Evolutionary conservation across 139 green algal genomes (phyloP).

Genomic region (Coelastrella sp.): DNA sequence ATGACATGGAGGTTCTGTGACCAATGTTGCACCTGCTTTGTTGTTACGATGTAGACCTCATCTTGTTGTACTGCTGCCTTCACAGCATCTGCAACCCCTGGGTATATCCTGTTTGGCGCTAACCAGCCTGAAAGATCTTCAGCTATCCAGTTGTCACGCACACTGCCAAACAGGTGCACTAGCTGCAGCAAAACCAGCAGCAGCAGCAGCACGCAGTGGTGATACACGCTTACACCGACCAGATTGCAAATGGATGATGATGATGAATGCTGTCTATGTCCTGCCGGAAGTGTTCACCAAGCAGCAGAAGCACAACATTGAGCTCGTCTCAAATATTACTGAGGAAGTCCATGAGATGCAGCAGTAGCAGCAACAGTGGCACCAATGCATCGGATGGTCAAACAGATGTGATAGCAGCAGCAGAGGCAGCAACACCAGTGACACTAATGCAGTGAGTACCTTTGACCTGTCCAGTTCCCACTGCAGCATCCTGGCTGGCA

Average conservation of each 20-base stretch:
- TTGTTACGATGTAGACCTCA: slow-evolving; percentile 98
- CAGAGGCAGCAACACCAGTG: neutral
- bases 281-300: too few relatives aligned
- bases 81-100: slow-evolving; percentile 82
- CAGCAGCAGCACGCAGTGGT: neutral
- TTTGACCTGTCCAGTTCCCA: slow-evolving; percentile 80
- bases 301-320: too few relatives aligned
- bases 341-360: slow-evolving; percentile 93
- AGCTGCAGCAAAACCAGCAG: slow-evolving; percentile 72
- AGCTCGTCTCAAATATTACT: slow-evolving; percentile 85
- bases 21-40: slow-evolving; percentile 87
- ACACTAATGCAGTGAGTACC: slow-evolving; percentile 51
- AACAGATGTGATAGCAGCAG: neutral
- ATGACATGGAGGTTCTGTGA: too few relatives aligned
- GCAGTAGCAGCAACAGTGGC: slow-evolving; percentile 4
- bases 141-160: slow-evolving; percentile 95
- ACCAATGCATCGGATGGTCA: neutral
- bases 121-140: slow-evolving; percentile 93
- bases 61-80: slow-evolving; percentile 58
- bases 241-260: too few relatives aligned
- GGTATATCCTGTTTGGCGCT: slow-evolving; percentile 94
- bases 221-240: neutral
- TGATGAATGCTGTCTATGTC: too few relatives aligned
- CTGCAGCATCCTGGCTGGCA: slow-evolving; percentile 80
- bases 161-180: slow-evolving; percentile 92